Evolutionary conservation across 148 eudicot genomes (phyloP), one percentile per base, ranked within the genome.

Genomic region (Bassia scoparia): DNA sequence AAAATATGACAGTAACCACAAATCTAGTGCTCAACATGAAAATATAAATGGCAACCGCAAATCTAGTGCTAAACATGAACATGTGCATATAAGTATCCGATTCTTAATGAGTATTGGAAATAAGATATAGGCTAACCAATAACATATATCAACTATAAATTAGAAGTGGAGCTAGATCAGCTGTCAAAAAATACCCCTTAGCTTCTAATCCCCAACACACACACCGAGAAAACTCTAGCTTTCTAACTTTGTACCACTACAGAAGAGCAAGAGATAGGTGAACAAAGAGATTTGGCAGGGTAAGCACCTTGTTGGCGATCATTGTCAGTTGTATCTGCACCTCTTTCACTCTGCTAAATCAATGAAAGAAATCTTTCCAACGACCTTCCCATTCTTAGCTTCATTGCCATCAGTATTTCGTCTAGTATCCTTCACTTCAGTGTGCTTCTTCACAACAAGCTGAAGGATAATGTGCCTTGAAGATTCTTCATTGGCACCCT

Each of bases 261-360:
- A 64, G 49, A 20, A 17, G 29, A 38, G 18, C 23, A 23, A 3
- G 29, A n/a, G 49, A 46, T 18, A 34, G 20, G 9, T n/a, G 34
- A 48, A 52, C 50, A 60, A 65, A 60, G 31, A 13, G 20, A 61
- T 20, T 37, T 73, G 9, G 37, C 20, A 33, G 37, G 48, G 65
- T 31, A 66, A 73, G 69, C 85, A 95, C 98, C 98, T 79, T 75
- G 98, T 95, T 95, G 98, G 34, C 97, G 83, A 76, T 95, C 98
- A 84, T 95, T 95, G 81, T 95, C 98, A 31, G 98, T 95, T 15
- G 98, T 95, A 77, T 95, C 98, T 74, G 98, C 98, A 73, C 98
- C 98, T 81, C 98, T 89, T 84, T 95, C 98, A 76, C 98, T 95
- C 98, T 55, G 98, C 98, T 74, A 95, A 88, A 86, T 95, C 98